A percentile compares a stretch with the other conserved stretches of the same genome.
phyloP scores from a whole-genome alignment of 495 filamentous ascomycete genomes.

The Extremus antarcticus region DNA sequence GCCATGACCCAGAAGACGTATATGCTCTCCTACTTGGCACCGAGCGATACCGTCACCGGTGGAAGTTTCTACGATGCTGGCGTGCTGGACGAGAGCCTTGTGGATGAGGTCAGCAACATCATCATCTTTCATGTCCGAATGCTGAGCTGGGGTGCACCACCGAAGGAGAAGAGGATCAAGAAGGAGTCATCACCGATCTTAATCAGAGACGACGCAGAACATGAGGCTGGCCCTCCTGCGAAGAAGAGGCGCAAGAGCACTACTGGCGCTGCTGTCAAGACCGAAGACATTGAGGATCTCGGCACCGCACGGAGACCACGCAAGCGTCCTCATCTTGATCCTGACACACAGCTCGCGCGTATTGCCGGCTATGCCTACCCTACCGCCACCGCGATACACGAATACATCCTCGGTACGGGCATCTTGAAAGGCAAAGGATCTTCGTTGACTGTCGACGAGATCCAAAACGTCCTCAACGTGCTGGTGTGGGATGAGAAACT shows the following conservation, averaged over 20 bases:
- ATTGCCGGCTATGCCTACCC: constrained; percentile 63
- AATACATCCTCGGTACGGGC: constrained; percentile 52
- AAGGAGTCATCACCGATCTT: neutral
- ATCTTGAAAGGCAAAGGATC: constrained; percentile 45
- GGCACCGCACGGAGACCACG: neutral
- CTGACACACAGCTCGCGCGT: constrained; percentile 42
- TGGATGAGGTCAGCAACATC: constrained; percentile 55
- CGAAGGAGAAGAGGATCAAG: neutral
- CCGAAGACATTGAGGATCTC: constrained; percentile 12
- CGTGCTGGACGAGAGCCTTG: constrained; percentile 76
- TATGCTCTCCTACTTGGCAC: constrained; percentile 55
- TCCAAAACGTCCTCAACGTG: constrained; percentile 71
- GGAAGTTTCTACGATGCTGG: constrained; percentile 89
- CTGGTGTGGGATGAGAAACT: constrained; percentile 74
- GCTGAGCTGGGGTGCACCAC: constrained; percentile 42
- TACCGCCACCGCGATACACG: constrained; percentile 59
- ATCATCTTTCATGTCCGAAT: constrained; percentile 61
- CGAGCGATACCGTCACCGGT: constrained; percentile 79
- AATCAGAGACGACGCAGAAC: neutral
- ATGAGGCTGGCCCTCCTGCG: neutral
- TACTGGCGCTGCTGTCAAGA: constrained; percentile 30
- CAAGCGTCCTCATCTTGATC: constrained; percentile 25
- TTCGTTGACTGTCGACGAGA: constrained; percentile 56
- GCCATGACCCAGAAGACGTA: constrained; percentile 52
- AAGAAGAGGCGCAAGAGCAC: constrained; percentile 16